Evolutionary conservation across 208 protist species (phyloP), one percentile per base, ranked within the genome.

Genomic region (Sergeia podlipaevii): DNA sequence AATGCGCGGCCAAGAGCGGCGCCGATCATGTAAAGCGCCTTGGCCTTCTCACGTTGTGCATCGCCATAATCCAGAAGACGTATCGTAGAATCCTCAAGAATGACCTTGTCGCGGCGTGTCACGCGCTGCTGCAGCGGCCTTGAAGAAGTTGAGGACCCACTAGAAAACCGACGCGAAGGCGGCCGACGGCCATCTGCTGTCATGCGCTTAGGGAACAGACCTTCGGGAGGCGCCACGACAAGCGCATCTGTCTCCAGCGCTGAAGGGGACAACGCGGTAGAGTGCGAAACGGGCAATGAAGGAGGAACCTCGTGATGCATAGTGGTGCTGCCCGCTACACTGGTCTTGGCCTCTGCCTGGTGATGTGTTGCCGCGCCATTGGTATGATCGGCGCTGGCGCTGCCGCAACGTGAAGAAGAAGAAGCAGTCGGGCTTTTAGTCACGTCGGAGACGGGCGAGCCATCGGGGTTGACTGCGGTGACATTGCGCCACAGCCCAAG

Each of bases 1-100:
- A 95, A 95, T 7, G 83, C 82, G 13, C 87, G 74, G 33, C 83
- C 87, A 2, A 95, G 70, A 4, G 79, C 83, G 37, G 76, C 76
- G 41, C 87, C 87, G n/a, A 90, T 51, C 28, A 74, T 49, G 49
- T 91, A 95, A 62, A 77, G 84, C 21, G 66, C 66, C 49, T 60
- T 69, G 23, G 72, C 60, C 0, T 65, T 69, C 50, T 80, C 58
- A 1, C 62, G 49, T 34, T 82, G 67, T 41, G 70, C 64, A 37
- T 79, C 47, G 13, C 70, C 65, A 53, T 74, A 88, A 54, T 85
- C 78, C 18, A 57, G 52, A 21, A 73, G 17, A 36, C 34, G 38
- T 18, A 30, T 58, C 7, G 41, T 44, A 3, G 54, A 44, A 33
- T 61, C 33, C n/a, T 17, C 29, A 26, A 61, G 38, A 17, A 39